A percentile compares a stretch with the other conserved stretches of the same genome.
Conservation (phyloP, 2,329 filamentous ascomycete species). For the Nigrograna mackinnonii region DNA sequence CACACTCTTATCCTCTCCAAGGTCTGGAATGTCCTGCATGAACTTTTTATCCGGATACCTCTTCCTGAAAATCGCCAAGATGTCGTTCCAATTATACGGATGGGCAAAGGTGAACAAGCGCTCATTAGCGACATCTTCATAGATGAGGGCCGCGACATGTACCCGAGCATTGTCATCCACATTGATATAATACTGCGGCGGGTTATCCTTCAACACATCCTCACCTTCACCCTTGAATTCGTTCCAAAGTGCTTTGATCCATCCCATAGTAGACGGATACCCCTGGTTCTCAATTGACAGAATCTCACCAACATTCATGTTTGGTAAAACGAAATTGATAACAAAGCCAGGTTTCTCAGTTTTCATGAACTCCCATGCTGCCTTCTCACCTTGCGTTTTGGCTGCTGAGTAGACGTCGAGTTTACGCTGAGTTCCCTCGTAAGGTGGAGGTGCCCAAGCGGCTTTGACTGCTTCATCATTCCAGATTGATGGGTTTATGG, state of each 20-base stretch:
- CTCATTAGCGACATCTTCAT: slow-evolving; percentile 48
- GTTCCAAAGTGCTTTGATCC: background rate
- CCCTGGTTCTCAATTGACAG: background rate
- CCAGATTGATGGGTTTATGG: background rate
- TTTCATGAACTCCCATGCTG: slow-evolving; percentile 47
- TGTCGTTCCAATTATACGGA: slow-evolving; percentile 48
- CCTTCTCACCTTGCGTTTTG: slow-evolving; percentile 48
- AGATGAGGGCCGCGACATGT: slow-evolving; percentile 53
- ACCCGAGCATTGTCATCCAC: slow-evolving; percentile 41
- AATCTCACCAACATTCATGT: background rate
- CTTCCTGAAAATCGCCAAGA: slow-evolving; percentile 15
- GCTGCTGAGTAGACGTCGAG: slow-evolving; percentile 44
- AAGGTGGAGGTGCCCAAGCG: slow-evolving; percentile 40
- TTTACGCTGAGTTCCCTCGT: slow-evolving; percentile 36
- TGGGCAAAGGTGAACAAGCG: slow-evolving; percentile 56
- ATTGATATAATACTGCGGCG: slow-evolving; percentile 10
- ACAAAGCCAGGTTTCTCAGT: slow-evolving; percentile 40
- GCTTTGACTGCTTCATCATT: slow-evolving; percentile 16
- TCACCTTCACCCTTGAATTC: background rate
- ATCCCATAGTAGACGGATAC: background rate
- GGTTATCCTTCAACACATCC: background rate
- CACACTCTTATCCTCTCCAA: background rate
- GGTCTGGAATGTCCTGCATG: background rate
- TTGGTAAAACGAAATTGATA: background rate
- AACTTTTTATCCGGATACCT: background rate